Base-by-base conservation (phyloP, 768 basidiomycete species). In the Phanerochaete carnosa region DNA sequence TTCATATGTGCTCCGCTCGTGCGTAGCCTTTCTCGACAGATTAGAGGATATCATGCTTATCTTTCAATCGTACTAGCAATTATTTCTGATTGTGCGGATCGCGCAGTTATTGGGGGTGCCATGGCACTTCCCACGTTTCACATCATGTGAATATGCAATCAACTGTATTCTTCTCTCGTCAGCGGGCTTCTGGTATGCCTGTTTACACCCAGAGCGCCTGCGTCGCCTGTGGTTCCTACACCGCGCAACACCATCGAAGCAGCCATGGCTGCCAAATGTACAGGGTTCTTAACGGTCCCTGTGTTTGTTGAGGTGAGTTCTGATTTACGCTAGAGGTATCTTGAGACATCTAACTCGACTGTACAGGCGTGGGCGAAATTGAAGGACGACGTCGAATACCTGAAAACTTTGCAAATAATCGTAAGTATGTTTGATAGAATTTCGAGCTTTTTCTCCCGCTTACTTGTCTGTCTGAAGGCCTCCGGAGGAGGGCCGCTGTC, bases 61-160 rank as follows among this genome's bases (percentile, higher is more conserved):
- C 16, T 37, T 3, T 3, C 13, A 43, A 30, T 19, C 19, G 19
- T 47, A n/a, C 23, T 19, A 6, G 28, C 43, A 29, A 30, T 30
- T 30, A 46, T 29, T 29, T 5, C 28, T 28, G 8, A 9, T 8
- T 12, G 32, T 35, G 16, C 25, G 50, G 8, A 37, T 22, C 69
- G 22, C 55, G 59, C 13, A 63, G 26, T 61, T 4, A 58, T 62
- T 3, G 39, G 71, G 35, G 70, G 65, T 1, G 57, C 59, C 1
- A 74, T 75, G 72, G 65, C 62, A 3, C 62, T 73, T 19, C 76
- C 76, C 16, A 39, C 73, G 0, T 77, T 77, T 62, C 75, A 76
- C 46, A 63, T 68, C 0, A 62, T 69, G 13, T 76, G 72, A 3
- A 45, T 73, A 1, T 61, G 61, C 25, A 25, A 63, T 2, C 72